Evolutionary conservation across 2,329 filamentous ascomycete species (phyloP), one percentile per base, ranked within the genome.

Genomic region (Trichophyton benhamiae): DNA sequence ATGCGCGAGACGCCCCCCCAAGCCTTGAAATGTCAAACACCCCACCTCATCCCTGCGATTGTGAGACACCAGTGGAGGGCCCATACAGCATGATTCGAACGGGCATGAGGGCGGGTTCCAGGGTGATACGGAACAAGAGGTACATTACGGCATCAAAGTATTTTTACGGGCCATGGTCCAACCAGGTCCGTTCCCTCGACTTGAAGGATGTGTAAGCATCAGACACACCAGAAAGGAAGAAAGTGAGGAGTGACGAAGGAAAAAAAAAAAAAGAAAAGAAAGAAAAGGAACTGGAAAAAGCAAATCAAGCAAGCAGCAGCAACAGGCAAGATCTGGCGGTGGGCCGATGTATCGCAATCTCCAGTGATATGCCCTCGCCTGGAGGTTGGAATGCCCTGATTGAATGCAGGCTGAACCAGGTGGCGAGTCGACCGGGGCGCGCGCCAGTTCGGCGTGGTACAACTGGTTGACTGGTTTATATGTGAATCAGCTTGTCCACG

Each of bases 11-110:
- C 48, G 49, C 25, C 46, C 46, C 22, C 13, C 49, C 22, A 25
- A 33, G 27, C 44, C 44, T 48, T 48, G 27, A 53, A 53, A 53
- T 27, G 49, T 27, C 49, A 53, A 33, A 53, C 49, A 25, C 49
- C 49, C 49, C 49, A 53, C 49, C 49, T n/a, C 41, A 44, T 48
- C 11, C 33, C 49, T 53, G 49, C 25, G 49, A 53, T 53, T 53
- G 49, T 53, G 49, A 53, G 49, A 53, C 49, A 53, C 49, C n/a
- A 25, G 22, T 53, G 49, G 49, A 53, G 49, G 49, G 8, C n/a
- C 20, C 17, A 25, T 38, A 38, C 33, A 38, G 33, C 33, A 3
- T 38, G 33, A 38, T 38, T 38, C 33, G 20, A 20, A 48, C 17
- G 17, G 44, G 20, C 44, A 20, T 48, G 44, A 48, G 44, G 44